Percentiles rank a stretch among this genome's conserved stretches.
Conservation (phyloP, 2,329 filamentous ascomycete genomes). For the Penicillium sp. region DNA sequence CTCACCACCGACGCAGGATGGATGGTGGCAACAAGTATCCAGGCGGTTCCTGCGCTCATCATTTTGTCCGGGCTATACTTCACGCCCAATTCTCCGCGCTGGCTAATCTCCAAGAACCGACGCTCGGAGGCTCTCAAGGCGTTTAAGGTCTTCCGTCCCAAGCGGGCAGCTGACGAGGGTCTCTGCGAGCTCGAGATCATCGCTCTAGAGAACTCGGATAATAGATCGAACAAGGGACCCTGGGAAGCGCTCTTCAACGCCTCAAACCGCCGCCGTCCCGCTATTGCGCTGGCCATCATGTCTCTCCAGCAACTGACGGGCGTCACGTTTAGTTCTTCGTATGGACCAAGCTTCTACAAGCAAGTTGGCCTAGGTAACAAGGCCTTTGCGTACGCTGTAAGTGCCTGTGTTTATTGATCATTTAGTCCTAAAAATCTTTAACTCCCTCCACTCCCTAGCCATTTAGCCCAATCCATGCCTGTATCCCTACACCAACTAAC, state of each 20-base stretch:
- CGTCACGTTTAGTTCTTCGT: conserved; percentile 4
- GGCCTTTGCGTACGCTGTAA: conserved; percentile 3
- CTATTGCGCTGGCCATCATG: conserved; percentile 3
- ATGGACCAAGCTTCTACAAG: conserved; percentile 3
- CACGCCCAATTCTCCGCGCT: background rate
- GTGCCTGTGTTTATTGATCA: background rate
- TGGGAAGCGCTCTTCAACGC: conserved; percentile 2
- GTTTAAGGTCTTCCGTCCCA: background rate
- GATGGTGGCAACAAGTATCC: conserved; percentile 3
- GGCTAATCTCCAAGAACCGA: background rate
- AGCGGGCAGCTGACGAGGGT: background rate
- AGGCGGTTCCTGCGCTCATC: background rate
- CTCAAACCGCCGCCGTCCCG: conserved; percentile 1
- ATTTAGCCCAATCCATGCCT: too few relatives aligned
- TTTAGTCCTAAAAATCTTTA: background rate
- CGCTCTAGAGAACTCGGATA: background rate
- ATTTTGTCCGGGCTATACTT: background rate
- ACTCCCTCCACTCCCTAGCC: too few relatives aligned
- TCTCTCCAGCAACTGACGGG: conserved; percentile 3
- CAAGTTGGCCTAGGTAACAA: background rate
- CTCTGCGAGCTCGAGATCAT: conserved; percentile 1
- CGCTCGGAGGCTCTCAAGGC: background rate
- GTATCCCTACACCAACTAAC: background rate
- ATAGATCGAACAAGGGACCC: background rate
- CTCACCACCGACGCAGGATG: background rate